Percentiles rank a stretch among this genome's conserved stretches.
Conservation (phyloP, 2,329 filamentous ascomycete genomes). For the Metarhizium anisopliae region DNA sequence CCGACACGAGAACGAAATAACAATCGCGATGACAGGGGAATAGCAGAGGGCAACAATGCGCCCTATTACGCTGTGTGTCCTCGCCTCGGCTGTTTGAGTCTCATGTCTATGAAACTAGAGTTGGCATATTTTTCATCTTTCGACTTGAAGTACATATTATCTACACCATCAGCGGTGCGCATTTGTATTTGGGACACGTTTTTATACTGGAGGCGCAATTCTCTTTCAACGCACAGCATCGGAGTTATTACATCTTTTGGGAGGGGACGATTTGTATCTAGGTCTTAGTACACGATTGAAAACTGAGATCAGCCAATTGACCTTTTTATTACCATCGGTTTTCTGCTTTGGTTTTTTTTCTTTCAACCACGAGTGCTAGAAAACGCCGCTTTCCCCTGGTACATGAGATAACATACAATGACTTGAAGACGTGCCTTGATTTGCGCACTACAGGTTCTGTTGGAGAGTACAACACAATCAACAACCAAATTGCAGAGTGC, state of each 20-base stretch:
- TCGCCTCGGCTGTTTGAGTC: neutral
- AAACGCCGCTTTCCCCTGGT: too few relatives aligned
- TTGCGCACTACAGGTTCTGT: too few relatives aligned
- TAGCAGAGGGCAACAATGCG: slow-evolving; percentile 2
- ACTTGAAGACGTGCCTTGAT: too few relatives aligned
- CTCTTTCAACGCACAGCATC: slow-evolving; percentile 6
- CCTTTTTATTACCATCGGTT: neutral
- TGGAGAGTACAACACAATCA: too few relatives aligned
- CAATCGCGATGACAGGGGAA: neutral
- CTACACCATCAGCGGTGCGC: slow-evolving; percentile 5
- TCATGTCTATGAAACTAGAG: neutral
- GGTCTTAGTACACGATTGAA: neutral
- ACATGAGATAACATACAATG: too few relatives aligned
- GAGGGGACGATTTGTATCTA: neutral
- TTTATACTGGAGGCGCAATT: neutral
- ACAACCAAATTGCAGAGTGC: neutral
- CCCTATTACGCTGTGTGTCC: neutral
- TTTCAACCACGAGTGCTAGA: too few relatives aligned
- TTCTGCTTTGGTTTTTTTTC: neutral
- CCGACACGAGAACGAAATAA: neutral
- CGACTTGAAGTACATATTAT: slow-evolving; percentile 1
- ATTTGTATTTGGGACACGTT: neutral
- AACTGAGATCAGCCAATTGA: neutral
- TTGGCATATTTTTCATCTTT: neutral
- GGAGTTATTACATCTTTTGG: neutral